These are phyloP conservation scores for Botryosphaeria dothidea DNA, from an alignment of 2,329 filamentous ascomycete species.

Conservation along the genomic window DNA sequence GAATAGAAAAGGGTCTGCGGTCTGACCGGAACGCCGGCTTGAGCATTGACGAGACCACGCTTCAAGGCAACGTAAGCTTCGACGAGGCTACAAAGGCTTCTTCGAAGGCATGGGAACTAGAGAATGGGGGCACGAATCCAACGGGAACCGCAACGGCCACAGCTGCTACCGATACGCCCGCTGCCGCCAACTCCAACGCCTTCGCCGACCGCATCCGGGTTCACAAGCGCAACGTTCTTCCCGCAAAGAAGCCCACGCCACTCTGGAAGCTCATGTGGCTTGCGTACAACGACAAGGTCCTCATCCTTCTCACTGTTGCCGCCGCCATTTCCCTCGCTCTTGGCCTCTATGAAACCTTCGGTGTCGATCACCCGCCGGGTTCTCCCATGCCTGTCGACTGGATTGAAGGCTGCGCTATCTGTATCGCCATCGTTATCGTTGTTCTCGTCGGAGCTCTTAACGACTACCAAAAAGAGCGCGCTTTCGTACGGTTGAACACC, in stretches of 20 bases:
- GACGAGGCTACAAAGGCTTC: conserved; percentile 56
- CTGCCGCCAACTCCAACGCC: conserved; percentile 19
- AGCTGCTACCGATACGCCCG: conserved; percentile 12
- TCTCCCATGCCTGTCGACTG: conserved; percentile 33
- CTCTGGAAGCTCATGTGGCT: conserved; percentile 76
- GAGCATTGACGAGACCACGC: conserved; percentile 65
- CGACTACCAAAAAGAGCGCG: conserved; percentile 39
- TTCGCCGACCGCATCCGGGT: conserved; percentile 68
- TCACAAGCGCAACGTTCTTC: conserved; percentile 69
- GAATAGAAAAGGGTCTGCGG: conserved; percentile 72
- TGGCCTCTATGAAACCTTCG: conserved; percentile 66
- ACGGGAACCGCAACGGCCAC: conserved; percentile 26
- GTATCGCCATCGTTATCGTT: conserved; percentile 38
- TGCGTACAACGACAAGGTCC: conserved; percentile 78
- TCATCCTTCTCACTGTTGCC: conserved; percentile 70
- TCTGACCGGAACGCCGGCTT: conserved; percentile 67
- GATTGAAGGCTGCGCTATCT: conserved; percentile 40
- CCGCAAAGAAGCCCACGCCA: conserved; percentile 68
- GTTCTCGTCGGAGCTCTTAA: conserved; percentile 40
- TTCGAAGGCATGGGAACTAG: not conserved
- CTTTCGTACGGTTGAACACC: conserved; percentile 35
- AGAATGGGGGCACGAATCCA: conserved; percentile 26
- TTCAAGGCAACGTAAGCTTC: conserved; percentile 69
- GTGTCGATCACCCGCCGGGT: conserved; percentile 23
- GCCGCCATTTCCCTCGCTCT: conserved; percentile 73